Evolutionary conservation across 1,284 basidiomycete genomes (phyloP), one percentile per base, ranked within the genome.

Genomic region (Veloboletus limbatus): DNA sequence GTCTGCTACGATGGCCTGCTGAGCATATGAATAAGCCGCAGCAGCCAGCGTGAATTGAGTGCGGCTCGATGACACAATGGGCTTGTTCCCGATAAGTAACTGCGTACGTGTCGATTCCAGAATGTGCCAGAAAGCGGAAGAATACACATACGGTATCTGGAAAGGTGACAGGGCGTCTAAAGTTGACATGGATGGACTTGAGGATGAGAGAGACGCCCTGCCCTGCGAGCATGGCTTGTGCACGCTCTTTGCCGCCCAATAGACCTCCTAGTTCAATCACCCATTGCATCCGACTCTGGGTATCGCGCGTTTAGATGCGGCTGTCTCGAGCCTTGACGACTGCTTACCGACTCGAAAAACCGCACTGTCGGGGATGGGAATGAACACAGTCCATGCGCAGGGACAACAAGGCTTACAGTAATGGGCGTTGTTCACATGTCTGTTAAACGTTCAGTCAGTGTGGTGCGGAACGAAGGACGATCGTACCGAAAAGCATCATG

Each of bases 371-470:
- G 34, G 27, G 6, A 28, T 33, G 5, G 33, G 24, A 34, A n/a
- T 45, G 33, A 53, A 46, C n/a, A 22, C 25, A 2, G 1, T 7
- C 3, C 27, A 38, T 8, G 17, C 8, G 22, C 16, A 42, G 5
- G 30, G 30, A 14, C 10, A 32, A 14, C 10, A 10, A 11, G 7
- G 49, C 62, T 55, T 57, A 87, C 85, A 67, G 57, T 89, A 88
- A 48, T 77, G 78, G 17, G 78, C 82, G 54, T 89, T 89, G 54
- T 88, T 88, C 22, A 88, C 83, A 56, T 89, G 86, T 59, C 86
- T 88, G 45, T 20, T 35, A 18, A 21, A 27, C 5, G 9, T 13
- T 53, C 28, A 52, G 24, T 13, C 18, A 26, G 27, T 2, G 16
- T 33, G 27, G 9, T 20, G 20, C 25, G n/a, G 8, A 25, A 38